These are phyloP conservation scores for Lathyrus oleraceus DNA, from an alignment of 306 rosid genomes.

Conservation along the genomic window DNA sequence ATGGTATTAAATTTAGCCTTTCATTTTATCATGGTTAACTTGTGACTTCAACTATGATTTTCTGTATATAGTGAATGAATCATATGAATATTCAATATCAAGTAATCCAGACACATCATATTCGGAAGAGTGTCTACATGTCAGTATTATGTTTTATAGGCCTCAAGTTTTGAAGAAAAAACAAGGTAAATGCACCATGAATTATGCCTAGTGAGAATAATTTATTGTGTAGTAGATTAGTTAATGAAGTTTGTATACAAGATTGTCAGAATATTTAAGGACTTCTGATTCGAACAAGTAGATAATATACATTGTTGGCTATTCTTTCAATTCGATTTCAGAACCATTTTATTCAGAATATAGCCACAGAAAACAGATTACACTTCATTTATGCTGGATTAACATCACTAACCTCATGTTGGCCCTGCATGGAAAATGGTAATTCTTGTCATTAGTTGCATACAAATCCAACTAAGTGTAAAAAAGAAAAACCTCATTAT, in stretches of 20 bases:
- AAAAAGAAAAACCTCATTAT: neutral
- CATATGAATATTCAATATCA: neutral
- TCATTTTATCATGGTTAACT: neutral
- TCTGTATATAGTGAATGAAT: neutral
- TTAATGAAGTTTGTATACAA: constrained; percentile 4
- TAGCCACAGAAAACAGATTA: constrained; percentile 18
- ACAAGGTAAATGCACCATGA: neutral
- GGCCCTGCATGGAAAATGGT: constrained; percentile 46
- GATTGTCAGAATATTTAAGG: constrained; percentile 24
- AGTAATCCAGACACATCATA: neutral
- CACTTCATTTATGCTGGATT: constrained; percentile 16
- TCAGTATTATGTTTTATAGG: too few species aligned
- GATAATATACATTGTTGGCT: constrained; percentile 35
- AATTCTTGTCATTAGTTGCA: constrained; percentile 27
- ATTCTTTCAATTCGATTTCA: constrained; percentile 23
- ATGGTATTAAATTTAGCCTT: neutral
- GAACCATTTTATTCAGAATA: constrained; percentile 6
- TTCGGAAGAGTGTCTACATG: neutral
- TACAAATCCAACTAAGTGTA: neutral
- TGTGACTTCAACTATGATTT: neutral
- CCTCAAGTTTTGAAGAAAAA: too few species aligned
- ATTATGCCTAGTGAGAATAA: neutral
- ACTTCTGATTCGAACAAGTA: neutral
- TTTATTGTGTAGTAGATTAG: constrained; percentile 21
- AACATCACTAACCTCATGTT: constrained; percentile 37